These are phyloP conservation scores for Wickerhamomyces strasburgensis DNA, from an alignment of 805 yeast genomes.

Conservation along the genomic window DNA sequence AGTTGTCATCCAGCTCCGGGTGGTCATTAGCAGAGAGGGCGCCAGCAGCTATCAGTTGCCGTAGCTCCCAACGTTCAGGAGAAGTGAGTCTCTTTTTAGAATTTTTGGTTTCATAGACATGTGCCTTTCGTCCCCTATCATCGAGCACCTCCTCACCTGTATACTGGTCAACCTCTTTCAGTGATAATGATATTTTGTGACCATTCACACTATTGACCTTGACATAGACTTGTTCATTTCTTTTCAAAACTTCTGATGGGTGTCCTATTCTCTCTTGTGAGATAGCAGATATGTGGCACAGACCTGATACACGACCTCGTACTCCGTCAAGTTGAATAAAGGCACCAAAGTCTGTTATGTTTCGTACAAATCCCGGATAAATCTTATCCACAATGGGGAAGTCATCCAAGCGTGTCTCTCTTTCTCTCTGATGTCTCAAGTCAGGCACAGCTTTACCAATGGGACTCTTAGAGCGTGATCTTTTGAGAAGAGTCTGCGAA, in stretches of 20 bases:
- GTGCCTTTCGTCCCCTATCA: constrained; percentile 14
- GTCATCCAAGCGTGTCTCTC: constrained; percentile 15
- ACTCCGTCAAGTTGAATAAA: constrained; percentile 53
- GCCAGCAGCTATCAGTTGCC: constrained; percentile 79
- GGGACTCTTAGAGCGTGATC: constrained; percentile 12
- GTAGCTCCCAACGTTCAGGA: constrained; percentile 87
- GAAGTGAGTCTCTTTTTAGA: constrained; percentile 55
- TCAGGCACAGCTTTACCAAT: neutral
- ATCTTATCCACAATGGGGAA: constrained; percentile 40
- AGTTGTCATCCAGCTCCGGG: constrained; percentile 51
- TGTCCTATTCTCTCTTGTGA: constrained; percentile 44
- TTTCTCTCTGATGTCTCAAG: constrained; percentile 18
- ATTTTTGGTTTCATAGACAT: constrained; percentile 11
- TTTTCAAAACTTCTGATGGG: constrained; percentile 53
- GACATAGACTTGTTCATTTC: constrained; percentile 61
- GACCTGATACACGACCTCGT: constrained; percentile 41
- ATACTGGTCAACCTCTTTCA: constrained; percentile 68
- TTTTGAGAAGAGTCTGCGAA: constrained; percentile 1
- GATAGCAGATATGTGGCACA: constrained; percentile 76
- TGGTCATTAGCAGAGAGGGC: constrained; percentile 62
- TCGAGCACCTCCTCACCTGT: constrained; percentile 45
- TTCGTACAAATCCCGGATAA: constrained; percentile 57
- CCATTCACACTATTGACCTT: constrained; percentile 47
- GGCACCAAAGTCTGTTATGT: constrained; percentile 69
- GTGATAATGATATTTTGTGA: constrained; percentile 50